These are phyloP conservation scores for Mallotus repandus DNA, from an alignment of 441 rosid genomes.

Conservation along the genomic window DNA sequence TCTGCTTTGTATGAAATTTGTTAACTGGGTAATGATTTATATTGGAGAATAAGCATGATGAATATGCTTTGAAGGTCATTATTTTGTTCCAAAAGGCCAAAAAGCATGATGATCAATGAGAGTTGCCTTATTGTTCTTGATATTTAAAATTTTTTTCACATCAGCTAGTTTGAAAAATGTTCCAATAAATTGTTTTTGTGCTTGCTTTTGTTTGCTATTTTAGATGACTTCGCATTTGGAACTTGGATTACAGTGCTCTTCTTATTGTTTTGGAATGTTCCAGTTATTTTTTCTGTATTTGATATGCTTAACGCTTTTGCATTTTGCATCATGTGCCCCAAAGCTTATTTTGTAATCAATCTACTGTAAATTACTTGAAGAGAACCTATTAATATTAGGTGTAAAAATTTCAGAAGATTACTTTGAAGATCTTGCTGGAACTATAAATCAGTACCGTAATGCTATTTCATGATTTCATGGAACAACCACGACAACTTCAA, in stretches of 20 bases:
- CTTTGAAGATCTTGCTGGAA: neutral
- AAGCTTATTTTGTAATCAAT: neutral
- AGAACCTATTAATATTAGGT: neutral
- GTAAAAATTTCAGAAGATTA: neutral
- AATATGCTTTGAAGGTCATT: neutral
- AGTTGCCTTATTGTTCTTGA: no score
- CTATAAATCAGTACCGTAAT: neutral
- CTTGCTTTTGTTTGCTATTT: no score
- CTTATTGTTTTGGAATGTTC: neutral
- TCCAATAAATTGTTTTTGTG: neutral
- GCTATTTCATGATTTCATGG: neutral
- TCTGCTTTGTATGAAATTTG: neutral
- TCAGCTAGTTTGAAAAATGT: neutral
- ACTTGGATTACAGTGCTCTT: neutral
- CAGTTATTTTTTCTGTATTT: neutral
- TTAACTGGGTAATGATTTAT: neutral
- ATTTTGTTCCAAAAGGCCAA: neutral
- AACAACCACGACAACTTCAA: neutral
- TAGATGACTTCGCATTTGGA: neutral
- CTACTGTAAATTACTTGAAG: slow-evolving; percentile 5
- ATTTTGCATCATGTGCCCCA: no score
- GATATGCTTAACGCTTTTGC: neutral
- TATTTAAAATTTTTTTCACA: neutral
- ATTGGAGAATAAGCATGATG: no score
- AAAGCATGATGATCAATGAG: neutral